These are phyloP conservation scores for Alternaria ventricosa DNA, from an alignment of 2,329 filamentous ascomycete species.

Conservation along the genomic window DNA sequence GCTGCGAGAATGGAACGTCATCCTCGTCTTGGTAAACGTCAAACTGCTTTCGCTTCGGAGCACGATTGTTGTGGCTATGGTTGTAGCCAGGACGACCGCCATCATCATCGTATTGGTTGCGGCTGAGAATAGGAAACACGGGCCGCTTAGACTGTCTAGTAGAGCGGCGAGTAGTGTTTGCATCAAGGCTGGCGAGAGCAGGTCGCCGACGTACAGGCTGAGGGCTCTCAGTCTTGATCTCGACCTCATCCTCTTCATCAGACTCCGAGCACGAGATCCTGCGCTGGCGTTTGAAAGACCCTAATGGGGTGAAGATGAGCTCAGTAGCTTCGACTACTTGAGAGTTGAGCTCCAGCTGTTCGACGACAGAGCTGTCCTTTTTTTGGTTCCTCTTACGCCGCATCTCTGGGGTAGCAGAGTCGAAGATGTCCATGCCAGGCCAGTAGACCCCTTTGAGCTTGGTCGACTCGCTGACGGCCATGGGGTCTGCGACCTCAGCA, in stretches of 20 bases:
- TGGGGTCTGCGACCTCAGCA: constrained; percentile 29
- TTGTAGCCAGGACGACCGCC: constrained; percentile 40
- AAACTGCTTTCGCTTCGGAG: constrained; percentile 46
- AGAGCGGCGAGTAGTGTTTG: constrained; percentile 36
- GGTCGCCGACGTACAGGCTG: constrained; percentile 31
- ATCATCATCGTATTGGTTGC: constrained; percentile 41
- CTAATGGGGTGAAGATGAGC: constrained; percentile 63
- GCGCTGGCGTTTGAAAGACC: constrained; percentile 51
- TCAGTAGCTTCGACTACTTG: constrained; percentile 69
- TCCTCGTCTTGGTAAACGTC: constrained; percentile 51
- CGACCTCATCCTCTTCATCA: constrained; percentile 48
- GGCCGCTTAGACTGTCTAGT: constrained; percentile 38
- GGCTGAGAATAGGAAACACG: constrained; percentile 24
- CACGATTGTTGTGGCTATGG: constrained; percentile 35
- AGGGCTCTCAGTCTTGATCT: constrained; percentile 46
- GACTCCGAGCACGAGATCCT: constrained; percentile 54
- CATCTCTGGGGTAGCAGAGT: constrained; percentile 76
- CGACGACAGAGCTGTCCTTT: constrained; percentile 74
- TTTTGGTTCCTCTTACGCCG: constrained; percentile 78
- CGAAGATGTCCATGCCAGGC: constrained; percentile 82
- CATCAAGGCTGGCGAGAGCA: constrained; percentile 41
- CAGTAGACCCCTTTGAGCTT: constrained; percentile 75
- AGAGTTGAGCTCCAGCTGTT: constrained; percentile 70
- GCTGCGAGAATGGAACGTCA: constrained; percentile 39
- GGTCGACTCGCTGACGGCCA: constrained; percentile 47